Percentiles rank a stretch among this genome's conserved stretches.
phyloP scores from a whole-genome alignment of 1,139 yeast species.

The Magnusiomyces suaveolens region DNA sequence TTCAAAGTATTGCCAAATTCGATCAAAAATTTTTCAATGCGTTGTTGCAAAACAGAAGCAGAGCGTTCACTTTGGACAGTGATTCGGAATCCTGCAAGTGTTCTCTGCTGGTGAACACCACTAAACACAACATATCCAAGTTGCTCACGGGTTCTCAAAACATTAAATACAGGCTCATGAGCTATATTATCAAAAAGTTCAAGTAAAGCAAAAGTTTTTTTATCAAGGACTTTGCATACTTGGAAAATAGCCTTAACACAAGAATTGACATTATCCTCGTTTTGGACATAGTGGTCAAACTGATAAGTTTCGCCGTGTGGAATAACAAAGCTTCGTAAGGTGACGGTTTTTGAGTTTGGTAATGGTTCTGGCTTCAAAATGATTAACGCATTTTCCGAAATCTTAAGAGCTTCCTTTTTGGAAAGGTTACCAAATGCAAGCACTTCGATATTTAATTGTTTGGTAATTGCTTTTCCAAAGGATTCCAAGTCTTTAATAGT shows the following conservation, averaged over 20 bases:
- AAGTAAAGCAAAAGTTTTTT: conserved; percentile 38
- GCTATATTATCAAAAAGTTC: conserved; percentile 64
- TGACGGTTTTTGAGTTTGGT: conserved; percentile 33
- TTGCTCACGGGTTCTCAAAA: conserved; percentile 86
- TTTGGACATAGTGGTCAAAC: conserved; percentile 42
- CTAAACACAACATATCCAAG: conserved; percentile 84
- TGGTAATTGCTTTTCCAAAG: conserved; percentile 39
- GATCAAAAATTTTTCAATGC: conserved; percentile 60
- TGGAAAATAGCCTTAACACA: conserved; percentile 75
- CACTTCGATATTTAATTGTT: conserved; percentile 52
- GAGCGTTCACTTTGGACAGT: conserved; percentile 78
- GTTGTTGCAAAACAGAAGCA: conserved; percentile 60
- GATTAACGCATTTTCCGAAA: conserved; percentile 37
- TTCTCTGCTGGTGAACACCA: conserved; percentile 57
- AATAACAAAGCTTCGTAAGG: conserved; percentile 44
- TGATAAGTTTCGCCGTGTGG: conserved; percentile 33
- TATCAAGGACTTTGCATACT: conserved; percentile 43
- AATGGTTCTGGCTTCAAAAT: conserved; percentile 30
- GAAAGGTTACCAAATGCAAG: conserved; percentile 73
- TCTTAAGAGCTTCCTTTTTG: conserved; percentile 44
- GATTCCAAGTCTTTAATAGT: conserved; percentile 42
- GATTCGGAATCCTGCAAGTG: conserved; percentile 69
- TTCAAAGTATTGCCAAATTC: conserved; percentile 34
- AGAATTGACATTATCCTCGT: conserved; percentile 74
- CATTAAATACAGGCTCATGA: conserved; percentile 82